phyloP scores from a whole-genome alignment of 2,329 filamentous ascomycete species.

The Cladosporium cucumerinum region DNA sequence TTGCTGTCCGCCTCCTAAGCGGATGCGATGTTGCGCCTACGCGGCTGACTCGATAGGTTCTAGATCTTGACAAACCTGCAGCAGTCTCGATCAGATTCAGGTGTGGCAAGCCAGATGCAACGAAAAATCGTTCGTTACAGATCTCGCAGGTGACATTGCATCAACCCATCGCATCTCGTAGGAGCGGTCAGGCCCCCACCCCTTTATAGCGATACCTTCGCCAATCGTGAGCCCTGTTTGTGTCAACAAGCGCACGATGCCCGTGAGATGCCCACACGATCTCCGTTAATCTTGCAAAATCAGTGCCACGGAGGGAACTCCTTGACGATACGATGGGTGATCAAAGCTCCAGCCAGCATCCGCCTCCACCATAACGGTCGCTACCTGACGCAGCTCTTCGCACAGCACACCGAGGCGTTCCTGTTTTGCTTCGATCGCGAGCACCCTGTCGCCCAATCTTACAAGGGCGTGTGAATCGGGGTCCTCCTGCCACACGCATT shows the following conservation, averaged over 20 bases:
- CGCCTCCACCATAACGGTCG: neutral
- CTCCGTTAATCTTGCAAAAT: neutral
- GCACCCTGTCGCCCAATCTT: neutral
- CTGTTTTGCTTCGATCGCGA: slow-evolving; percentile 6
- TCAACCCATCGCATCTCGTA: neutral
- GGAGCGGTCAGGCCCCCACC: neutral
- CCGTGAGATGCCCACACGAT: slow-evolving; percentile 2
- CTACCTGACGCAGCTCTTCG: neutral
- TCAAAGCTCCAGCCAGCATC: neutral
- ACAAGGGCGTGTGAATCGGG: neutral
- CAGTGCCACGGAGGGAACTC: neutral
- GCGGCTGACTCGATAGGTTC: neutral
- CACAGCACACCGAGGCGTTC: neutral
- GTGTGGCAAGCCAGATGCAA: neutral
- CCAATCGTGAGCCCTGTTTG: neutral
- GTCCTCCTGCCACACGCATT: neutral
- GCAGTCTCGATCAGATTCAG: neutral
- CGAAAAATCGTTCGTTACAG: neutral
- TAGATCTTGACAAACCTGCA: neutral
- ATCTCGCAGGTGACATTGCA: neutral
- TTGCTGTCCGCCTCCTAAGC: neutral
- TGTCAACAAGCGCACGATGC: neutral
- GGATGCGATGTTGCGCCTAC: neutral
- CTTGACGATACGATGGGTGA: slow-evolving; percentile 12
- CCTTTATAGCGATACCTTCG: neutral